phyloP scores from a whole-genome alignment of 768 basidiomycete genomes.

The Leccinum pellstonianum region DNA sequence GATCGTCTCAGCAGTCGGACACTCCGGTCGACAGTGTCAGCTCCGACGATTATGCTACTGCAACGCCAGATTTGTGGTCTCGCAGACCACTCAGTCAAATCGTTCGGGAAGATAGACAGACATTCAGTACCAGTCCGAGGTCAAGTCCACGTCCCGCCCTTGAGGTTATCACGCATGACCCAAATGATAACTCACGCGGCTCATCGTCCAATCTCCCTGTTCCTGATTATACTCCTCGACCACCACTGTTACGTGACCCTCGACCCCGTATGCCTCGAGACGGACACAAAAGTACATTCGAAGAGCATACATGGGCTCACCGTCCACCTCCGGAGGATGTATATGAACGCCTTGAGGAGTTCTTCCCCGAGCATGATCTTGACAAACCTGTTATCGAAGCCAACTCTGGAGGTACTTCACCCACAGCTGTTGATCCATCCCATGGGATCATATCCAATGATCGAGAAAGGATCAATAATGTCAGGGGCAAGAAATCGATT shows the following conservation, averaged over 20 bases:
- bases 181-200: conserved; percentile 15
- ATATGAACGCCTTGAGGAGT: conserved; percentile 88
- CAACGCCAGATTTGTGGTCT: conserved; percentile 32
- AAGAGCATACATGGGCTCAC: conserved; percentile 80
- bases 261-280: conserved; percentile 31
- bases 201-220: conserved; percentile 22
- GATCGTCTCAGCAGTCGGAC: conserved; percentile 18
- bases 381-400: conserved; percentile 95
- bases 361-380: conserved; percentile 94
- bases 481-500: conserved; percentile 85
- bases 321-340: conserved; percentile 92
- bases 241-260: conserved; percentile 14
- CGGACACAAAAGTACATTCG: conserved; percentile 50
- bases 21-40: conserved; percentile 19
- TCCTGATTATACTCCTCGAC: conserved; percentile 15
- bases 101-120: conserved; percentile 19
- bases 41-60: conserved; percentile 32
- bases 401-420: conserved; percentile 74
- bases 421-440: conserved; percentile 57
- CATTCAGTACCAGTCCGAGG: conserved; percentile 15
- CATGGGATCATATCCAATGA: conserved; percentile 38
- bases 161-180: conserved; percentile 30
- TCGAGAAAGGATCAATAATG: conserved; percentile 41
- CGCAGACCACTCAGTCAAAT: conserved; percentile 33
- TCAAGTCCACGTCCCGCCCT: conserved; percentile 29